Percentiles rank a stretch among this genome's conserved stretches.
Evolutionary conservation across 169 alveolate genomes (phyloP).

Genomic region (Miamiensis avidus): DNA sequence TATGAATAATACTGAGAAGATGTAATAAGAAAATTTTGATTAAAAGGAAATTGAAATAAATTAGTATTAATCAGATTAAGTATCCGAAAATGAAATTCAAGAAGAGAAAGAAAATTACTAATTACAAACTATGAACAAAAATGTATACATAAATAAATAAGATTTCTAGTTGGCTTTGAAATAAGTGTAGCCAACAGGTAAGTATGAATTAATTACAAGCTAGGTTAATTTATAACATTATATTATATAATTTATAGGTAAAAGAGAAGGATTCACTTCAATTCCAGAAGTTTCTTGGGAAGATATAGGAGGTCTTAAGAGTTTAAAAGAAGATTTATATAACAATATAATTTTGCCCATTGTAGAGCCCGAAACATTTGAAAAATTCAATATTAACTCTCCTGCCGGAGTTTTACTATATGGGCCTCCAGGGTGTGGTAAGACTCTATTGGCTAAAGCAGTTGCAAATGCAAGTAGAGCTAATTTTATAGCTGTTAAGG

Average conservation of each 20-base stretch:
- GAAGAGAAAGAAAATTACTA: too few relatives aligned
- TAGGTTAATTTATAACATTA: too few relatives aligned
- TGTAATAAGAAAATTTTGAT: background rate
- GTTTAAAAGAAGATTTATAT: constrained; percentile 89
- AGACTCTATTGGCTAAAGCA: constrained; percentile 97
- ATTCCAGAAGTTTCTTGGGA: constrained; percentile 96
- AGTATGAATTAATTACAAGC: too few relatives aligned
- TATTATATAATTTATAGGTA: constrained; percentile 76
- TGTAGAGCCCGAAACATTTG: constrained; percentile 87
- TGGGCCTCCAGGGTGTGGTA: constrained; percentile 99
- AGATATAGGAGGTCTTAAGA: constrained; percentile 94
- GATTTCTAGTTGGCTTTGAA: constrained; percentile 90
- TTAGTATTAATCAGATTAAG: background rate
- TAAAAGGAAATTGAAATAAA: background rate
- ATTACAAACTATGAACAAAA: constrained; percentile 19
- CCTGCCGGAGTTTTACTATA: constrained; percentile 97
- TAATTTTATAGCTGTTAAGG: constrained; percentile 96
- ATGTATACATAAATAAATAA: constrained; percentile 44
- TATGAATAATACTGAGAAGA: too few relatives aligned
- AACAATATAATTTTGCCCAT: constrained; percentile 94
- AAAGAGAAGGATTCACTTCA: constrained; percentile 92
- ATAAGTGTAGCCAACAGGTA: background rate
- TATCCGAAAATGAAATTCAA: background rate
- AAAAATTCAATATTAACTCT: constrained; percentile 89
- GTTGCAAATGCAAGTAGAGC: constrained; percentile 96